Evolutionary conservation across 2,329 filamentous ascomycete species (phyloP).

Genomic region (Incumbomyces delicatus): DNA sequence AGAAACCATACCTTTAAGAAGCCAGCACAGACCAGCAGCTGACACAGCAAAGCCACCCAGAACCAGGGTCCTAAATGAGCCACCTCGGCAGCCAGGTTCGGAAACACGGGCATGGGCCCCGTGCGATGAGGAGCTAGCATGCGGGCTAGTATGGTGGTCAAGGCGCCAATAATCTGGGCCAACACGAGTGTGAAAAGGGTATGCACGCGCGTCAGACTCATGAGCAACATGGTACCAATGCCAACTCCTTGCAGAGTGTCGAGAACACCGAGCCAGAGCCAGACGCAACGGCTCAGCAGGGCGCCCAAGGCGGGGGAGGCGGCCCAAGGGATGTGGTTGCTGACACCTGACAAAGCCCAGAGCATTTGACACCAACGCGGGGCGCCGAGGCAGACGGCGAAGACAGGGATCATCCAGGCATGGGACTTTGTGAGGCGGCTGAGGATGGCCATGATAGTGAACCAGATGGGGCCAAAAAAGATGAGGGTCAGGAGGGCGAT

Average conservation of each 20-base stretch:
- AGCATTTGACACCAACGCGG: constrained; percentile 60
- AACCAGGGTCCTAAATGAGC: constrained; percentile 44
- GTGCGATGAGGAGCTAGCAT: constrained; percentile 51
- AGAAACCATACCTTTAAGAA: constrained; percentile 32
- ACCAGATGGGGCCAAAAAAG: constrained; percentile 49
- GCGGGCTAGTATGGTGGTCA: constrained; percentile 53
- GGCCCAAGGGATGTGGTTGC: constrained; percentile 55
- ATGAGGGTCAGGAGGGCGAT: constrained; percentile 43
- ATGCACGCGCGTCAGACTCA: constrained; percentile 56
- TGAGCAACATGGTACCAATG: constrained; percentile 58
- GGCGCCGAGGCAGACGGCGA: constrained; percentile 56
- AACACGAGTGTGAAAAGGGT: constrained; percentile 52
- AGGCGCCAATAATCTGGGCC: constrained; percentile 52
- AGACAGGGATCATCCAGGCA: constrained; percentile 52
- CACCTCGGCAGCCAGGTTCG: constrained; percentile 43
- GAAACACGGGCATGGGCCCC: constrained; percentile 54
- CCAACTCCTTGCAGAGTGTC: constrained; percentile 57
- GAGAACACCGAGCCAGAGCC: constrained; percentile 59
- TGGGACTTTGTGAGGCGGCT: constrained; percentile 49
- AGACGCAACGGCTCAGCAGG: constrained; percentile 47
- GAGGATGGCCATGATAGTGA: constrained; percentile 42
- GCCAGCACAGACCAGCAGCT: constrained; percentile 49
- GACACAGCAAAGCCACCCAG: constrained; percentile 50
- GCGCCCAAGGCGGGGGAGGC: constrained; percentile 35
- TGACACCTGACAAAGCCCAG: constrained; percentile 53